Conservation (phyloP, 192 early-diverging fungal genomes). For the Powellomyces hirtus region DNA sequence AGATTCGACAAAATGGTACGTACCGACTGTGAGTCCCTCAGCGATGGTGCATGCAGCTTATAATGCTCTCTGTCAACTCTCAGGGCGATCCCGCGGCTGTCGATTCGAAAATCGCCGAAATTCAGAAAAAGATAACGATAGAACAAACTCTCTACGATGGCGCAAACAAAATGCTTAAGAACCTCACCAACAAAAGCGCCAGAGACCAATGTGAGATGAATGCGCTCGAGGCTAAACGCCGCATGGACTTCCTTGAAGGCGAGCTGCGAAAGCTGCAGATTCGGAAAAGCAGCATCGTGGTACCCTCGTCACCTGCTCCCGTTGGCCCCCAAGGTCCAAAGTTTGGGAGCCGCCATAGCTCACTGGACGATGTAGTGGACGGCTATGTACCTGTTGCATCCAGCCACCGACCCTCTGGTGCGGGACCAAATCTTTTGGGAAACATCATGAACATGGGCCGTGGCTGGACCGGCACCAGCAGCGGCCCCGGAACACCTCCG, state of each 20-base stretch:
- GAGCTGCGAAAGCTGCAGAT: constrained; percentile 36
- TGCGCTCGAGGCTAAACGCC: constrained; percentile 21
- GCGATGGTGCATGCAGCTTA: no score
- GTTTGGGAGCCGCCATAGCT: constrained; percentile 23
- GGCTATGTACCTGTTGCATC: neutral
- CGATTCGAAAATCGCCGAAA: constrained; percentile 65
- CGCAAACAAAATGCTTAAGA: constrained; percentile 62
- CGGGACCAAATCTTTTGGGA: neutral
- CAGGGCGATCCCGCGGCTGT: constrained; percentile 18
- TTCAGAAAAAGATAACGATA: constrained; percentile 64
- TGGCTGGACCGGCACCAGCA: neutral
- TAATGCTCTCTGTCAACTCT: neutral
- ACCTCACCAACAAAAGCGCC: constrained; percentile 61
- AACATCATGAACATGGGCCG: neutral
- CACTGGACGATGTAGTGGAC: constrained; percentile 11
- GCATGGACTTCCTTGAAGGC: constrained; percentile 38
- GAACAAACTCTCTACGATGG: constrained; percentile 70
- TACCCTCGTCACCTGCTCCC: neutral
- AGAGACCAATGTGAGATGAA: constrained; percentile 66
- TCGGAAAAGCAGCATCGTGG: neutral
- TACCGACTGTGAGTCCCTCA: no score
- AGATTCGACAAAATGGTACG: no score
- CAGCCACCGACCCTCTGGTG: neutral
- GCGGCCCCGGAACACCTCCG: neutral
- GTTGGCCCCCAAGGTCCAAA: neutral